phyloP scores from a whole-genome alignment of 2,329 filamentous ascomycete species.

The Aspergillus fumigatus region DNA sequence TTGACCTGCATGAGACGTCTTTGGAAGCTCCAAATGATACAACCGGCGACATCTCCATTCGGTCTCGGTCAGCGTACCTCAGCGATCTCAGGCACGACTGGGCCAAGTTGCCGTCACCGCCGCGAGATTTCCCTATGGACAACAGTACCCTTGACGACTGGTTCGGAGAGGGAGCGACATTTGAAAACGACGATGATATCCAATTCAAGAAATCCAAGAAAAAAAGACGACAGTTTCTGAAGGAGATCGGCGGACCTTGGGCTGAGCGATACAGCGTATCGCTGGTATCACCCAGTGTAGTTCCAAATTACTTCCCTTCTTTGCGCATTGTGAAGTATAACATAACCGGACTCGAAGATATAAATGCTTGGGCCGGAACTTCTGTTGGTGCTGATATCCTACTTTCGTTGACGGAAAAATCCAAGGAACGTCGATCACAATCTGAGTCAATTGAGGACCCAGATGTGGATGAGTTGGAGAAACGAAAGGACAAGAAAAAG shows the following conservation, averaged over 20 bases:
- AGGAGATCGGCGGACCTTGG: slow-evolving; percentile 72
- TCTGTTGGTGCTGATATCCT: background rate
- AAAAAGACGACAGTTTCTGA: slow-evolving; percentile 50
- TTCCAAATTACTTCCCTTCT: slow-evolving; percentile 89
- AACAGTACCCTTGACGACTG: slow-evolving; percentile 8
- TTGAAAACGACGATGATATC: slow-evolving; percentile 17
- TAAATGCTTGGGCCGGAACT: slow-evolving; percentile 30
- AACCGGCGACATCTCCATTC: slow-evolving; percentile 53
- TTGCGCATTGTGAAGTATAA: slow-evolving; percentile 94
- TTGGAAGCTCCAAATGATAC: slow-evolving; percentile 7
- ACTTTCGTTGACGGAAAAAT: slow-evolving; percentile 2
- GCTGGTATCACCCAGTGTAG: slow-evolving; percentile 77
- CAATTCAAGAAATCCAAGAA: slow-evolving; percentile 37
- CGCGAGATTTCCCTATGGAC: slow-evolving; percentile 14
- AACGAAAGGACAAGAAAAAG: slow-evolving; percentile 34
- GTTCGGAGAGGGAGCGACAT: slow-evolving; percentile 5
- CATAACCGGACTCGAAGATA: slow-evolving; percentile 66
- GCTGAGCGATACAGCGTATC: slow-evolving; percentile 81
- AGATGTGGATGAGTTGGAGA: slow-evolving; percentile 9
- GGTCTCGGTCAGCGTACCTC: slow-evolving; percentile 75
- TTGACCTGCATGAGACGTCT: slow-evolving; percentile 18
- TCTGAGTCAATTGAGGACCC: background rate
- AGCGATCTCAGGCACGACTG: slow-evolving; percentile 72
- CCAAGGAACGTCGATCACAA: background rate
- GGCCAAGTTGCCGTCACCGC: slow-evolving; percentile 65